These are phyloP conservation scores for Linum tenue DNA, from an alignment of 345 rosid species.

Conservation along the genomic window DNA sequence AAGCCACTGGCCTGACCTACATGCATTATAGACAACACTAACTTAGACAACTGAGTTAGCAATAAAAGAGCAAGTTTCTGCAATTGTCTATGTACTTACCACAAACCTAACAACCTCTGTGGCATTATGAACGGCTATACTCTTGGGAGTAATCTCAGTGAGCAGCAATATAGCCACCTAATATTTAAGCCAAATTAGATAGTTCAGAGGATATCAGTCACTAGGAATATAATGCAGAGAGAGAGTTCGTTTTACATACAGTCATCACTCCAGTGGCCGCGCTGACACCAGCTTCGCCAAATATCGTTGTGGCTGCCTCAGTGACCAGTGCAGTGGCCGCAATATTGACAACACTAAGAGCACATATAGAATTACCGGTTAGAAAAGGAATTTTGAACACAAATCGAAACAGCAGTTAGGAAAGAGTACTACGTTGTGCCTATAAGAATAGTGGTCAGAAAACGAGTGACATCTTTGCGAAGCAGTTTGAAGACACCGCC, in stretches of 20 bases:
- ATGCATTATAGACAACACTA: slow-evolving; percentile 34
- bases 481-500: slow-evolving; percentile 88
- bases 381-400: slow-evolving; percentile 24
- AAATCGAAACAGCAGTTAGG: slow-evolving; percentile 12
- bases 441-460: slow-evolving; percentile 93
- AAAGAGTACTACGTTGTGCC: slow-evolving; percentile 79
- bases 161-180: slow-evolving; percentile 92
- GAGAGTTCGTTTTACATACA: slow-evolving; percentile 35
- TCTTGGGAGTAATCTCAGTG: slow-evolving; percentile 97
- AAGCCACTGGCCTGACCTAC: slow-evolving; percentile 99
- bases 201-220: not conserved
- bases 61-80: not conserved
- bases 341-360: slow-evolving; percentile 77
- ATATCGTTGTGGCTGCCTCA: slow-evolving; percentile 93
- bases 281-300: slow-evolving; percentile 99
- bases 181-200: not conserved
- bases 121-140: slow-evolving; percentile 94
- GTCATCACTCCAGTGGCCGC: slow-evolving; percentile 99
- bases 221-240: not conserved
- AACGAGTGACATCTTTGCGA: slow-evolving; percentile 93
- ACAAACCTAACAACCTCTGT: slow-evolving; percentile 91
- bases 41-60: slow-evolving; percentile 9
- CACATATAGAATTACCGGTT: slow-evolving; percentile 26
- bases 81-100: slow-evolving; percentile 40
- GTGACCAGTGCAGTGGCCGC: slow-evolving; percentile 99